A percentile compares a stretch with the other conserved stretches of the same genome.
phyloP scores from a whole-genome alignment of 2,329 filamentous ascomycete genomes.

The Penicillium sp. region DNA sequence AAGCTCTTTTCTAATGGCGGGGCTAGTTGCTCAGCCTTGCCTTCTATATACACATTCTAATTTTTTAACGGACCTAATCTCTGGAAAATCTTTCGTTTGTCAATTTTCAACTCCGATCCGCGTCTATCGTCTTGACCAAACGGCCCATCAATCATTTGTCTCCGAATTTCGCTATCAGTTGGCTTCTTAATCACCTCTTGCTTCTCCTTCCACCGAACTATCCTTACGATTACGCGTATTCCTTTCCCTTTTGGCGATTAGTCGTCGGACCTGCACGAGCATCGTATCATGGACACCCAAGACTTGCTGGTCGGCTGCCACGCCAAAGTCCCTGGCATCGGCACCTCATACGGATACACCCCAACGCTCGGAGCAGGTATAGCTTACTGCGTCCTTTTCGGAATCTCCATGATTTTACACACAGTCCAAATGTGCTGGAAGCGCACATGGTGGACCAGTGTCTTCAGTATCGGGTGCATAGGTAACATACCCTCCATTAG shows the following conservation, averaged over 20 bases:
- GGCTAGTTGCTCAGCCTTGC: neutral
- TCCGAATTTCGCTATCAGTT: neutral
- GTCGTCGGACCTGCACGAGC: neutral
- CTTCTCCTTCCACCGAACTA: neutral
- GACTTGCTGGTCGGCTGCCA: conserved; percentile 23
- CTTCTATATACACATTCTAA: neutral
- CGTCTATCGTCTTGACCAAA: neutral
- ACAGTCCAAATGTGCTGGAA: conserved; percentile 35
- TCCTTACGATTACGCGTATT: neutral
- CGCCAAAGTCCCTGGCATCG: conserved; percentile 23
- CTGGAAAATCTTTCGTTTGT: neutral
- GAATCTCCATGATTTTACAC: conserved; percentile 35
- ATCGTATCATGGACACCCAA: conserved; percentile 8
- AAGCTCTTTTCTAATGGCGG: neutral
- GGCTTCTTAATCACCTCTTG: neutral
- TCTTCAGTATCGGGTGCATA: conserved; percentile 36
- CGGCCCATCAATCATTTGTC: neutral
- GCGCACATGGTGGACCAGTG: conserved; percentile 38
- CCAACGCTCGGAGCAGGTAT: conserved; percentile 35
- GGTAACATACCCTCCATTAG: conserved; percentile 18
- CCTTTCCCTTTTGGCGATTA: neutral
- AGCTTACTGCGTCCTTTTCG: conserved; percentile 33
- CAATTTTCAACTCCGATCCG: neutral
- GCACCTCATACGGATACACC: conserved; percentile 32
- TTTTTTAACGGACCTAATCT: no score